Evolutionary conservation across 352 stramenopile species (phyloP).

Genomic region (Pythium coloratum): DNA sequence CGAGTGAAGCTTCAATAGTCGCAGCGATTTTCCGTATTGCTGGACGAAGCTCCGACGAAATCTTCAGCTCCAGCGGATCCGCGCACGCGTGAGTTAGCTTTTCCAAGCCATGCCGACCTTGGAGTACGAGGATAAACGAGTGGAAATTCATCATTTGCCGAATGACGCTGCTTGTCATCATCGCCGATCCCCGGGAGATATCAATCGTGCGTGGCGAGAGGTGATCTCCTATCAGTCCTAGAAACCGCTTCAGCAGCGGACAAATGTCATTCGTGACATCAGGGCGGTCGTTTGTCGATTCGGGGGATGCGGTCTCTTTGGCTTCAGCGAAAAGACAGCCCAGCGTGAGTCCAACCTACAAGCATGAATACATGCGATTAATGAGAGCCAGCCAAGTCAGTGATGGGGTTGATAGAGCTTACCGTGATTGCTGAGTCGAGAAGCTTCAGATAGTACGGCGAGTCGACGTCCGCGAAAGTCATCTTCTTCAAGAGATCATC

Average conservation of each 20-base stretch:
- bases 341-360: slow-evolving; percentile 24
- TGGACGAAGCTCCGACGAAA: slow-evolving; percentile 53
- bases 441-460: slow-evolving; percentile 21
- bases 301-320: slow-evolving; percentile 5
- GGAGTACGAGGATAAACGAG: slow-evolving; percentile 64
- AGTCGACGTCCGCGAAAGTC: slow-evolving; percentile 28
- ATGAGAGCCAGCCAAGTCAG: slow-evolving; percentile 20
- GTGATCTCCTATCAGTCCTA: slow-evolving; percentile 51
- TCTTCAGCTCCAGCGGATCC: slow-evolving; percentile 57
- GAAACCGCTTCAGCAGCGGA: slow-evolving; percentile 32
- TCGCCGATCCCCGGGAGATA: slow-evolving; percentile 35
- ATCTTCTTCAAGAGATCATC: slow-evolving; percentile 41
- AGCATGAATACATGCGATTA: slow-evolving; percentile 14
- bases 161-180: slow-evolving; percentile 32
- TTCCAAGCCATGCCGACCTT: slow-evolving; percentile 41
- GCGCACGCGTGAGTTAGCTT: slow-evolving; percentile 53
- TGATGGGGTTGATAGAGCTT: slow-evolving; percentile 28
- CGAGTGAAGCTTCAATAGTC: slow-evolving; percentile 35
- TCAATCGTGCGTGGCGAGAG: slow-evolving; percentile 45
- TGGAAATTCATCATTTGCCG: slow-evolving; percentile 45
- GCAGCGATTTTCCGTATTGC: slow-evolving; percentile 58
- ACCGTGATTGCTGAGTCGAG: slow-evolving; percentile 24
- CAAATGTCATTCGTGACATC: slow-evolving; percentile 3
- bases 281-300: slow-evolving; percentile 1
- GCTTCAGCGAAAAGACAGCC: slow-evolving; percentile 18